Conservation (phyloP, 352 stramenopile genomes). For the Phytophthora colocasiae region DNA sequence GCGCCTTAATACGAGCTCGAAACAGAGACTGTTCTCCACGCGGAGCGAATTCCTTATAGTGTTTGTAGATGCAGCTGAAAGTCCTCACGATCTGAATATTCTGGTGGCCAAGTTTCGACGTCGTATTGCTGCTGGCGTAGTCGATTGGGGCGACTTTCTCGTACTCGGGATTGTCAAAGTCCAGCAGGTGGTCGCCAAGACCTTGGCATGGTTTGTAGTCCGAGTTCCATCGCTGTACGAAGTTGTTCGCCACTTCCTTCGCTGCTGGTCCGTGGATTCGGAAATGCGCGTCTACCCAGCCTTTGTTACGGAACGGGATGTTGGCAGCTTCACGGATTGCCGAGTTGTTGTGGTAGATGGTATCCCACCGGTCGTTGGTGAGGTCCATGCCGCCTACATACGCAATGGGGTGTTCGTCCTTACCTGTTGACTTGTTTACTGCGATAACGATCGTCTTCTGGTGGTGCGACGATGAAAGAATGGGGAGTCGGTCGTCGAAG, state of each 20-base stretch:
- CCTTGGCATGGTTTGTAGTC: slow-evolving; percentile 32
- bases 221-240: slow-evolving; percentile 61
- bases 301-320: slow-evolving; percentile 44
- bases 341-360: slow-evolving; percentile 51
- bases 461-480: slow-evolving; percentile 45
- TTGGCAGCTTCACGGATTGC: slow-evolving; percentile 34
- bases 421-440: background rate
- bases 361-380: slow-evolving; percentile 66
- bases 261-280: slow-evolving; percentile 54
- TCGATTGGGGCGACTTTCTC: slow-evolving; percentile 17
- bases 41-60: slow-evolving; percentile 64
- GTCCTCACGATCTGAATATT: slow-evolving; percentile 66
- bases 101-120: slow-evolving; percentile 23
- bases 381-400: slow-evolving; percentile 67
- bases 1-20: slow-evolving; percentile 44
- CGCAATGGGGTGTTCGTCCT: slow-evolving; percentile 35
- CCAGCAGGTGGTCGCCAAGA: slow-evolving; percentile 40
- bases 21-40: slow-evolving; percentile 59
- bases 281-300: slow-evolving; percentile 62
- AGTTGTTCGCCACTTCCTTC: slow-evolving; percentile 65
- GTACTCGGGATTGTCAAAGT: slow-evolving; percentile 58
- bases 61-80: slow-evolving; percentile 59
- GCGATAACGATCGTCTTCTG: slow-evolving; percentile 58
- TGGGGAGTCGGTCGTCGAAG: slow-evolving; percentile 59
- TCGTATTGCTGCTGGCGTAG: slow-evolving; percentile 18